Evolutionary conservation across 164 flowering plant species (phyloP).

Genomic region (Houttuynia cordata): DNA sequence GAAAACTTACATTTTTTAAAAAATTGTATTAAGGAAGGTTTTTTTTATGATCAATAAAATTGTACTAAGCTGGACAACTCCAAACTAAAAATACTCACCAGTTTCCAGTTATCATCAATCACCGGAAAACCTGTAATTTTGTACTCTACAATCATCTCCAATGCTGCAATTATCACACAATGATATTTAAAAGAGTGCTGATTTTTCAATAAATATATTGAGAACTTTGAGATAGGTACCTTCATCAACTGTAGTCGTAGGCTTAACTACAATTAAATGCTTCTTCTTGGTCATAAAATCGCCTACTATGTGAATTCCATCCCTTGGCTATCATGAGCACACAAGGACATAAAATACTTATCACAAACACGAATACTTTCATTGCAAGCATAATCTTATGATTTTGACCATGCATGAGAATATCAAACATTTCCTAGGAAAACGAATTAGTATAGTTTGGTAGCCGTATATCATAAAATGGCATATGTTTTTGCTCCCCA

Average conservation of each 20-base stretch:
- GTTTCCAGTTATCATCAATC: conserved; percentile 80
- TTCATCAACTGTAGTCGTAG: conserved; percentile 84
- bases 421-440: too few relatives aligned
- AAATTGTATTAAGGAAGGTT: too few relatives aligned
- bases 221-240: conserved; percentile 28
- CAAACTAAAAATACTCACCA: conserved; percentile 30
- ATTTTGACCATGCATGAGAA: too few relatives aligned
- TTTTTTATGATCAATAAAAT: too few relatives aligned
- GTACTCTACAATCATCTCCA: conserved; percentile 68
- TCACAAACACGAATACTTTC: too few relatives aligned
- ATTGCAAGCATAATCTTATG: too few relatives aligned
- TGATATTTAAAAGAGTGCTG: conserved; percentile 8
- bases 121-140: conserved; percentile 96
- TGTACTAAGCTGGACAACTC: too few relatives aligned
- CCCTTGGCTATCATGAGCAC: conserved; percentile 32
- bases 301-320: conserved; percentile 63
- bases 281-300: conserved; percentile 88
- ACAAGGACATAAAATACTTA: too few relatives aligned
- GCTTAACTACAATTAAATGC: conserved; percentile 63
- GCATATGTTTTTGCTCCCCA: too few relatives aligned
- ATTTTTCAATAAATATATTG: neutral
- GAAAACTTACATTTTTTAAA: too few relatives aligned
- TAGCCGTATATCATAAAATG: too few relatives aligned
- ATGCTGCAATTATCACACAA: conserved; percentile 33
- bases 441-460: too few relatives aligned